Base-by-base conservation (phyloP, 805 yeast species). In the Naumovozyma dairenensis region DNA sequence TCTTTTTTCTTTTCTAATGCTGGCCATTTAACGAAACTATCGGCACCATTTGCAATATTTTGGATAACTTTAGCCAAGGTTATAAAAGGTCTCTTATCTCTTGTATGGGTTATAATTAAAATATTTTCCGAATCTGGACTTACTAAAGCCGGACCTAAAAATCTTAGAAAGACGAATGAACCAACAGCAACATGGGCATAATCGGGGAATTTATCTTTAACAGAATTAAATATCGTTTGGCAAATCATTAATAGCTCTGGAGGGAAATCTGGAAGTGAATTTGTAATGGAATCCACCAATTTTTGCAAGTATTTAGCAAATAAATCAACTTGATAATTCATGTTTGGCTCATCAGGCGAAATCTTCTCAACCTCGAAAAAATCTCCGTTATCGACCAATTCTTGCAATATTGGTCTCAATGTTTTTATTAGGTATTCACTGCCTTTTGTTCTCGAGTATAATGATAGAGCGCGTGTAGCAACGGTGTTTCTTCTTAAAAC, bases 81-180 rank as follows among this genome's bases (percentile, higher is more conserved):
- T 39, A 87, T 74, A 32, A 83, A 67, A 0, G 84, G 72, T 42
- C 94, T 68, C 40, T 85, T 66, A 4, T 66, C 65, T 12, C 52
- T 53, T 6, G 59, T 48, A 34, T 61, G 60, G 3, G 71, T 47
- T 51, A 67, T 45, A 14, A 56, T 61, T 16, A 61, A 53, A 25
- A 65, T 53, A 29, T 51, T 54, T 38, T 67, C 66, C 13, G 63
- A 39, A 37, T 83, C 94, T 0, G 96, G 96, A 21, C 85, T 76
- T 10, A 87, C 87, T 45, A 87, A 77, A 0, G 94, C 94, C 9
- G 97, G 96, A 52, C 93, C 81, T 39, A 80, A 68, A 41, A 80
- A 74, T 36, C 94, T 62, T 44, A 89, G 63, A 49, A 89, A 87
- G 35, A 89, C 64, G 52, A 82, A 89, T 0, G 94, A 86, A 0